Conservation (phyloP, 225 moss, liverwort and hornwort species). For the Bryoerythrophyllum caledonicum region DNA sequence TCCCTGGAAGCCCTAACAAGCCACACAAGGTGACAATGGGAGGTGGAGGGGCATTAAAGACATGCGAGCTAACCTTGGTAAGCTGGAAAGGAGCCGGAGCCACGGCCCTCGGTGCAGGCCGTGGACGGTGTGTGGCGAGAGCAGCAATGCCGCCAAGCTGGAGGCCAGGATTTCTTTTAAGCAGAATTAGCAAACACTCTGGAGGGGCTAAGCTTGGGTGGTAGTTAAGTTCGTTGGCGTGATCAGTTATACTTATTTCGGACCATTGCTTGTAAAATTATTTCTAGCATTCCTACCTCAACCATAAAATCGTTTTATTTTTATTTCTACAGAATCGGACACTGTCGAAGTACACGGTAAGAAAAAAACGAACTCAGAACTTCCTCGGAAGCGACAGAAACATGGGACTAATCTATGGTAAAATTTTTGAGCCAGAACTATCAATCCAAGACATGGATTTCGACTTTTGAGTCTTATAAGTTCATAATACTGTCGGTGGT, state of each 20-base stretch:
- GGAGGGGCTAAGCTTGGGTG: background rate
- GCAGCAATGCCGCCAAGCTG: background rate
- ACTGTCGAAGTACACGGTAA: background rate
- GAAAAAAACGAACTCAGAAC: too few species aligned
- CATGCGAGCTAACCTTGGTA: background rate
- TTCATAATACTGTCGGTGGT: background rate
- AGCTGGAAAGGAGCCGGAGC: background rate
- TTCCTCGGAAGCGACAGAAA: too few species aligned
- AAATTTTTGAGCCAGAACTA: background rate
- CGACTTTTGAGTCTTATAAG: background rate
- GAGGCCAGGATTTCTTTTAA: background rate
- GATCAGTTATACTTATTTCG: background rate
- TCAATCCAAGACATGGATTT: too few species aligned
- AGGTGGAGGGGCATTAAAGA: background rate
- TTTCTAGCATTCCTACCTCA: too few species aligned
- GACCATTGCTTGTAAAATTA: background rate
- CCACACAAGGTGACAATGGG: background rate
- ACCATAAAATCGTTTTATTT: background rate
- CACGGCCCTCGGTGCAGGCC: background rate
- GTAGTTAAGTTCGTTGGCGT: background rate
- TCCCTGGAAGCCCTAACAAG: background rate
- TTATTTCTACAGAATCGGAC: background rate
- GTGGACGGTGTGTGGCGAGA: background rate
- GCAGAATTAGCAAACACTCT: background rate
- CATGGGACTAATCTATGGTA: background rate